Base-by-base conservation (phyloP, 371 early-diverging fungal genomes). In the Sporodiniella umbellata region DNA sequence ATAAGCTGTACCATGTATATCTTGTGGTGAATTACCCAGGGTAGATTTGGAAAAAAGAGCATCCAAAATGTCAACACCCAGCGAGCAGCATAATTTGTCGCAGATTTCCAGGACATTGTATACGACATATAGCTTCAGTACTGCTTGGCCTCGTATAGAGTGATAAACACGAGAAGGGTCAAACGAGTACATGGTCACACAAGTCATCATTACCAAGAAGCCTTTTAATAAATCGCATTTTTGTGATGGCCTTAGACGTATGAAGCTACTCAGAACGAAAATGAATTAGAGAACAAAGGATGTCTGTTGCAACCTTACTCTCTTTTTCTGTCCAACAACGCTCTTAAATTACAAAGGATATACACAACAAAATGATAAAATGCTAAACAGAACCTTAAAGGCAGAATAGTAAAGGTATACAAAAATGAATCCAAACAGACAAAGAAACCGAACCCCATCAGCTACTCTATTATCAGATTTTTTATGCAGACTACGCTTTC, bases 81-180 rank as follows among this genome's bases (percentile, higher is more conserved):
- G 90, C 0, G 94, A 92, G 45, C 89, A 86, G 62, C 93, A 92
- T 5, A 99, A 81, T 45, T 90, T 87, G 68, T 99, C 98, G 53
- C 89, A 85, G 28, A 92, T 91, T 83, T 99, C 98, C 33, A 98
- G 70, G 17, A 90, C 86, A 59, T 96, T 98, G 62, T 93, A 98
- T 11, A 99, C 92, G 21, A 98, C 95, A 56, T 98, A 98, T 17
- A 99, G 81, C 70, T 98, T 98, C 62, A 99, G 84, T 7, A 92
- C 84, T 28, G 93, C 86, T 69, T 99, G 99, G 4, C 94, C 97
- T 5, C 98, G 86, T 30, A 99, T 90, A 8, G 87, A 80, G 72
- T 98, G 98, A 69, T 99, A 98, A 40, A 96, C 74, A 51, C 87
- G 78, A 4, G 94, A 90, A 8, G 94, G 84, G 60, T 98, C 96